These are phyloP conservation scores for Agaricus bisporus DNA, from an alignment of 768 basidiomycete species.

Conservation along the genomic window DNA sequence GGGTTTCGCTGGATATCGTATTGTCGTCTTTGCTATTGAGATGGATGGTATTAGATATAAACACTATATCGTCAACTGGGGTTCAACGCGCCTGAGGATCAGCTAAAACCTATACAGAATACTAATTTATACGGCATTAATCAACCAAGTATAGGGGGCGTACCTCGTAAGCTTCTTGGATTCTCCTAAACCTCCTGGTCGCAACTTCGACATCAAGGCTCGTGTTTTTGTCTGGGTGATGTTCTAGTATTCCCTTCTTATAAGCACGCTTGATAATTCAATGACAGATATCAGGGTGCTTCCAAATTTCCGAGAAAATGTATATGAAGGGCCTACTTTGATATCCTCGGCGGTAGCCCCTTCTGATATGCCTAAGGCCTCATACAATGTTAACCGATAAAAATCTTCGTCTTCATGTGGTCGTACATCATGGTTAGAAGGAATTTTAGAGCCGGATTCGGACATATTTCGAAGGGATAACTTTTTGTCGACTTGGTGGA, in stretches of 20 bases:
- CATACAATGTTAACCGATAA: slow-evolving; percentile 17
- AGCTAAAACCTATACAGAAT: background rate
- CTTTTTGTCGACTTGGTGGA: background rate
- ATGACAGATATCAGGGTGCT: background rate
- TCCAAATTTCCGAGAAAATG: background rate
- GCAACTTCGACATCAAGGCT: slow-evolving; percentile 54
- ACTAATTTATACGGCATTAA: background rate
- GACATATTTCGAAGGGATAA: no score
- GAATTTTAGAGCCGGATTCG: no score
- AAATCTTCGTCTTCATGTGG: background rate
- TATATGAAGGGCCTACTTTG: slow-evolving; percentile 10
- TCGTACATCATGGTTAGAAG: no score
- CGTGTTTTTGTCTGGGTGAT: slow-evolving; percentile 69
- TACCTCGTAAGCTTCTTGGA: slow-evolving; percentile 80
- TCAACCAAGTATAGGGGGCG: background rate
- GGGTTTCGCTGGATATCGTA: background rate
- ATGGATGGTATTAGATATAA: no score
- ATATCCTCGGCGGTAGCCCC: slow-evolving; percentile 16
- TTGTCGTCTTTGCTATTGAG: slow-evolving; percentile 1
- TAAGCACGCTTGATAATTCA: slow-evolving; percentile 45
- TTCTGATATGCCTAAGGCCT: slow-evolving; percentile 15
- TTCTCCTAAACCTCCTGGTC: slow-evolving; percentile 57
- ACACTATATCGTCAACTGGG: no score
- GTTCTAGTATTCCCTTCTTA: slow-evolving; percentile 54
- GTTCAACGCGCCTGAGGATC: background rate